Percentiles rank a stretch among this genome's conserved stretches.
Conservation (phyloP, 768 basidiomycete species). For the Antrodiella citrinella region DNA sequence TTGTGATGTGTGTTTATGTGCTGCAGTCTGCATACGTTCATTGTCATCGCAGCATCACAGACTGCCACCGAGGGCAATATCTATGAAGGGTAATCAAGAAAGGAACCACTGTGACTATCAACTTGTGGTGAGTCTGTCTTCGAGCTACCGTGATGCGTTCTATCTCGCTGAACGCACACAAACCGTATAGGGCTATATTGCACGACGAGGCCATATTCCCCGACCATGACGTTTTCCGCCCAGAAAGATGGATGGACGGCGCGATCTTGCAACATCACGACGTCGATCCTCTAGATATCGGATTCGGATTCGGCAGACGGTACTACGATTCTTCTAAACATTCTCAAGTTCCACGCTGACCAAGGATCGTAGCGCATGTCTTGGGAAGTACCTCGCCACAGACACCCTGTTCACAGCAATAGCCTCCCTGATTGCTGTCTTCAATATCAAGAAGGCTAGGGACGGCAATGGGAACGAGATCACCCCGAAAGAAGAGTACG, state of each 20-base stretch:
- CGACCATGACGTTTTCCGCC: slow-evolving; percentile 1
- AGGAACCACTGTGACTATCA: not conserved
- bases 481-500: not conserved
- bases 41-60: not conserved
- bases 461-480: slow-evolving; percentile 4
- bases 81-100: not conserved
- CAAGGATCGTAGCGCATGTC: not conserved
- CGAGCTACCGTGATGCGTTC: not conserved
- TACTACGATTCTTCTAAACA: not conserved
- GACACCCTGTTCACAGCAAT: not conserved
- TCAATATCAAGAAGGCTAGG: slow-evolving; percentile 24
- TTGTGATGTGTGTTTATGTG: too few species aligned
- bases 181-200: slow-evolving; percentile 1
- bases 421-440: slow-evolving; percentile 27
- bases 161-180: not conserved
- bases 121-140: not conserved
- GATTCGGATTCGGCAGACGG: slow-evolving; percentile 6
- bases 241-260: not conserved
- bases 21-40: not conserved
- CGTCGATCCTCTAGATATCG: not conserved
- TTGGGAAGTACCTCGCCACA: slow-evolving; percentile 2
- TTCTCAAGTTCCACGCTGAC: not conserved
- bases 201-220: slow-evolving; percentile 4
- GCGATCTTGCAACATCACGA: not conserved
- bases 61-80: not conserved